Evolutionary conservation across 495 filamentous ascomycete genomes (phyloP).

Genomic region (Xylaria scruposa): DNA sequence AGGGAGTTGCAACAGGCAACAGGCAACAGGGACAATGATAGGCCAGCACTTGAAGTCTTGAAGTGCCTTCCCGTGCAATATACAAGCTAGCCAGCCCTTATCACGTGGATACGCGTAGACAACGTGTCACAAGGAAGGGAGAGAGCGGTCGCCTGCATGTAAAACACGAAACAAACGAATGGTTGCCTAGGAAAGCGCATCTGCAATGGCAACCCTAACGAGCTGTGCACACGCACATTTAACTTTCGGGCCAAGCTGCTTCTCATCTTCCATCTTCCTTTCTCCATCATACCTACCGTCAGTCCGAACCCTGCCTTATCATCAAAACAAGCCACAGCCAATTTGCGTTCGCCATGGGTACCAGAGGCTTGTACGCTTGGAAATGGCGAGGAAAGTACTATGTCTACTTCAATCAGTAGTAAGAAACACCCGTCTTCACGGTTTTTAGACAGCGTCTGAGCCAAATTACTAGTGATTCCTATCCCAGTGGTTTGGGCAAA

Average conservation of each 20-base stretch:
- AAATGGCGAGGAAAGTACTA: conserved; percentile 13
- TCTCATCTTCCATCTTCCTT: neutral
- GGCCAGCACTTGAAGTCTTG: too few species aligned
- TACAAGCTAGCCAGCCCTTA: neutral
- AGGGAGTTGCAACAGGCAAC: too few species aligned
- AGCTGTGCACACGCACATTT: neutral
- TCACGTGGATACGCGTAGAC: neutral
- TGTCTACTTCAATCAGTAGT: neutral
- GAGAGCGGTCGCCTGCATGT: too few species aligned
- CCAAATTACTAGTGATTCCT: neutral
- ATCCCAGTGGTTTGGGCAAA: neutral
- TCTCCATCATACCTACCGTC: neutral
- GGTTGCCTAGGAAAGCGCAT: neutral
- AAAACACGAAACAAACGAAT: neutral
- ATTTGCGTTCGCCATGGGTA: neutral
- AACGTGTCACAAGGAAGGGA: neutral
- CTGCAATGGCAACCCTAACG: neutral
- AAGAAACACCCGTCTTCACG: neutral
- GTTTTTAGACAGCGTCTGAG: neutral
- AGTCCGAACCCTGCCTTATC: neutral
- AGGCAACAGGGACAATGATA: too few species aligned
- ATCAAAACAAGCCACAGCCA: neutral
- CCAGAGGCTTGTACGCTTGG: neutral
- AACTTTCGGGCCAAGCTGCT: neutral
- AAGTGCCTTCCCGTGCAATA: too few species aligned